Percentiles rank a stretch among this genome's conserved stretches.
Conservation (phyloP, 768 basidiomycete genomes). For the Rubroboletus satanas region DNA sequence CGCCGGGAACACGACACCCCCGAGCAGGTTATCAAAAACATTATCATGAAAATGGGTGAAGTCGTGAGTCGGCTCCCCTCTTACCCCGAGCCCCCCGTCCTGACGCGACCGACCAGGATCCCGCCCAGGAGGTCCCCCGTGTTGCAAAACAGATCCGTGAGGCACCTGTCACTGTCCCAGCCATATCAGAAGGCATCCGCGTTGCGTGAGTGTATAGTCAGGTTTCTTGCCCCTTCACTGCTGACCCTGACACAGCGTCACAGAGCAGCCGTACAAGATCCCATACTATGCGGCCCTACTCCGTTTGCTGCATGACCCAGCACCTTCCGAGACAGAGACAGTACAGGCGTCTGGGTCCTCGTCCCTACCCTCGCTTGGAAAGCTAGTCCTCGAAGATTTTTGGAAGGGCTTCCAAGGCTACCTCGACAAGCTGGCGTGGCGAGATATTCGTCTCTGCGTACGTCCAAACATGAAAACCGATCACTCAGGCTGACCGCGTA, state of each 20-base stretch:
- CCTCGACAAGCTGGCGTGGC: slow-evolving; percentile 87
- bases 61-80: slow-evolving; percentile 52
- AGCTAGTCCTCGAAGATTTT: slow-evolving; percentile 79
- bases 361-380: slow-evolving; percentile 48
- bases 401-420: slow-evolving; percentile 88
- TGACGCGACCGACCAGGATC: slow-evolving; percentile 46
- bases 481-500: slow-evolving; percentile 3
- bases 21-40: slow-evolving; percentile 63
- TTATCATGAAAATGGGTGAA: slow-evolving; percentile 75
- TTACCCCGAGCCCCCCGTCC: background rate
- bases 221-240: background rate
- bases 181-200: slow-evolving; percentile 71
- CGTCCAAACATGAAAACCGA: slow-evolving; percentile 26
- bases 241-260: slow-evolving; percentile 49
- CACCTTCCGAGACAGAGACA: slow-evolving; percentile 33
- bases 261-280: slow-evolving; percentile 92
- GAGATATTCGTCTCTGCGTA: slow-evolving; percentile 84
- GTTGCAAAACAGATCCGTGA: slow-evolving; percentile 65
- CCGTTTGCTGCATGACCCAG: slow-evolving; percentile 55
- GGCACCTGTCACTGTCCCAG: slow-evolving; percentile 53
- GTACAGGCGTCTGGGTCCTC: slow-evolving; percentile 28
- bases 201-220: slow-evolving; percentile 46
- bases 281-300: slow-evolving; percentile 84
- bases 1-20: slow-evolving; percentile 69
- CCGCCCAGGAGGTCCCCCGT: slow-evolving; percentile 62